A percentile compares a stretch with the other conserved stretches of the same genome.
phyloP scores from a whole-genome alignment of 345 rosid genomes.

The Populus davidiana region DNA sequence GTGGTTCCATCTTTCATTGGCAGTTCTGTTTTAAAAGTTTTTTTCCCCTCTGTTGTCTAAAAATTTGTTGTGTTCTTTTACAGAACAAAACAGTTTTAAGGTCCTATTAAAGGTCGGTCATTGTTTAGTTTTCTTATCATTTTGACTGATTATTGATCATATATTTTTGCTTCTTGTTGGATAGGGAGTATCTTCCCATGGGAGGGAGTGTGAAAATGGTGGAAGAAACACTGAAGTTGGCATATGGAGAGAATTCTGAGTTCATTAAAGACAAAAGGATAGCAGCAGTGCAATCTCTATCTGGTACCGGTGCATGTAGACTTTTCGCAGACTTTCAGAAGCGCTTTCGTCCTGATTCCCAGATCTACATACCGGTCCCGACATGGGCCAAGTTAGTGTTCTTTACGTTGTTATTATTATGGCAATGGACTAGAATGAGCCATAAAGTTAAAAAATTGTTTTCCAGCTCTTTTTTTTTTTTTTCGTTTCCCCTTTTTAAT shows the following conservation, averaged over 20 bases:
- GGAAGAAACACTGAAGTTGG: conserved; percentile 83
- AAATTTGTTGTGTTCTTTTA: no score
- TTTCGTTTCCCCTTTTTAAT: background rate
- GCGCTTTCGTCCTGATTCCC: conserved; percentile 79
- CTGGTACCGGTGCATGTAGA: conserved; percentile 98
- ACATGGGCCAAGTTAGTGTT: conserved; percentile 91
- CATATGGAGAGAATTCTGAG: conserved; percentile 84
- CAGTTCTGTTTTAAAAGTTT: no score
- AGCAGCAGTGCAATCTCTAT: conserved; percentile 86
- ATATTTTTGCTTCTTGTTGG: background rate
- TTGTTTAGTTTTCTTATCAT: no score
- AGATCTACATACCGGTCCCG: conserved; percentile 85
- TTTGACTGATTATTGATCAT: no score
- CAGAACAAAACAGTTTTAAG: no score
- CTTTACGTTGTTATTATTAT: background rate
- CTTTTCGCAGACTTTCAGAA: conserved; percentile 94
- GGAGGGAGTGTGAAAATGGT: conserved; percentile 94
- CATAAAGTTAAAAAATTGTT: background rate
- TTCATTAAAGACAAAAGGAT: conserved; percentile 74
- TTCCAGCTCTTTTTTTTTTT: background rate
- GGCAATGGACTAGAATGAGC: background rate
- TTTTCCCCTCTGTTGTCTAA: no score
- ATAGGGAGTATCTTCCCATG: conserved; percentile 99
- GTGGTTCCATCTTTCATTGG: no score
- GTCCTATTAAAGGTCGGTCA: no score